These are phyloP conservation scores for Debaryomycetaceae sp. DNA, from an alignment of 1,139 yeast genomes.

Conservation along the genomic window DNA sequence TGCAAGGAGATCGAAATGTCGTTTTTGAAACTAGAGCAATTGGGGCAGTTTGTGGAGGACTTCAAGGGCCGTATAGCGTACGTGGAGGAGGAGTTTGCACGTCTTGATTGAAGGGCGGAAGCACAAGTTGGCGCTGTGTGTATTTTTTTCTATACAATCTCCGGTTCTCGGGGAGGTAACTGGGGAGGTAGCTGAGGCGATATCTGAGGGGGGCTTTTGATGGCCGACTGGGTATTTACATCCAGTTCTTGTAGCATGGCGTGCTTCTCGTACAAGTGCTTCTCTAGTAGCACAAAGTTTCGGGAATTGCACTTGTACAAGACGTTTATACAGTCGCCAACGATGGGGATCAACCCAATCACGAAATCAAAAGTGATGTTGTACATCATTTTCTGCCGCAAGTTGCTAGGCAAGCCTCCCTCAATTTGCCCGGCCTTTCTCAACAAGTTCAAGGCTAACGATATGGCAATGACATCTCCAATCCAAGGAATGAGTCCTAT, in stretches of 20 bases:
- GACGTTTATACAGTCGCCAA: conserved; percentile 67
- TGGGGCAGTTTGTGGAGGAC: conserved; percentile 45
- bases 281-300: conserved; percentile 63
- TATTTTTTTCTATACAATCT: background rate
- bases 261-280: conserved; percentile 47
- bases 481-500: conserved; percentile 67
- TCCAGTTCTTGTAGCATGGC: conserved; percentile 5
- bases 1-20: conserved; percentile 61
- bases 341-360: conserved; percentile 67
- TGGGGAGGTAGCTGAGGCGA: background rate
- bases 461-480: conserved; percentile 53
- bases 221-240: background rate
- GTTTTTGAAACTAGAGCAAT: conserved; percentile 65
- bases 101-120: background rate
- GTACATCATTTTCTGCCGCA: conserved; percentile 52
- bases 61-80: conserved; percentile 28
- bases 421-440: conserved; percentile 52
- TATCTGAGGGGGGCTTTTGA: background rate
- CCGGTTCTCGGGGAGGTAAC: background rate
- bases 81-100: conserved; percentile 23
- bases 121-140: no score
- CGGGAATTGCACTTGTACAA: conserved; percentile 74
- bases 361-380: conserved; percentile 65
- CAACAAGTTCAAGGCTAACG: conserved; percentile 49
- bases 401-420: conserved; percentile 57